Evolutionary conservation across 805 yeast species (phyloP).

Genomic region (Candida lessepsii): DNA sequence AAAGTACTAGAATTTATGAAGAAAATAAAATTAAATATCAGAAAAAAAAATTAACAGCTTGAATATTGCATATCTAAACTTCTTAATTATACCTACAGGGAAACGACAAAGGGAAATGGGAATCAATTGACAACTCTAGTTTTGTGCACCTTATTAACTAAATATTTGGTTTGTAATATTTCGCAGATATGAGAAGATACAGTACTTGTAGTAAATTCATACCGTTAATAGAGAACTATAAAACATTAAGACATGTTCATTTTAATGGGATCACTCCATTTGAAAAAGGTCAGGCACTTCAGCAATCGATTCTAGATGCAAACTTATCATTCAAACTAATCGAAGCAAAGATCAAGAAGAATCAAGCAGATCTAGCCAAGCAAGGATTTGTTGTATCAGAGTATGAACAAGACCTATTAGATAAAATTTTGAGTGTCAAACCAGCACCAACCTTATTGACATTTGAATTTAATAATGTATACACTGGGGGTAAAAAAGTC

Average conservation of each 20-base stretch:
- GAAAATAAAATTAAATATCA: background rate
- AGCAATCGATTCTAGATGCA: constrained; percentile 54
- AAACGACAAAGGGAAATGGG: no score
- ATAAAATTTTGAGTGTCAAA: constrained; percentile 37
- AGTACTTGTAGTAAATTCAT: constrained; percentile 25
- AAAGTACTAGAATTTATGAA: background rate
- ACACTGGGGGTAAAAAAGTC: constrained; percentile 90
- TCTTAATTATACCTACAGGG: no score
- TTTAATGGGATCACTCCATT: constrained; percentile 42
- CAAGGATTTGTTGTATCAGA: constrained; percentile 45
- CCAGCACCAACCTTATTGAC: constrained; percentile 72
- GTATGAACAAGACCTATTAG: constrained; percentile 46
- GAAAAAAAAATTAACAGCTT: background rate
- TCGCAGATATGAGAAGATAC: constrained; percentile 1
- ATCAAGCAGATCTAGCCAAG: constrained; percentile 34
- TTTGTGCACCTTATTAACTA: no score
- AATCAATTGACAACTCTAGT: no score
- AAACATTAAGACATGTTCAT: constrained; percentile 40
- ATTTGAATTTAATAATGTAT: constrained; percentile 81
- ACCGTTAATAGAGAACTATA: constrained; percentile 33
- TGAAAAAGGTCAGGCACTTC: constrained; percentile 52
- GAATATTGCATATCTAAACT: no score
- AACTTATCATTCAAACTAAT: constrained; percentile 56
- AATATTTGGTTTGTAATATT: no score
- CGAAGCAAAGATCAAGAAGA: constrained; percentile 46